Evolutionary conservation across 140 eudicot species (phyloP), one percentile per base, ranked within the genome.

Genomic region (Anethum foeniculum): DNA sequence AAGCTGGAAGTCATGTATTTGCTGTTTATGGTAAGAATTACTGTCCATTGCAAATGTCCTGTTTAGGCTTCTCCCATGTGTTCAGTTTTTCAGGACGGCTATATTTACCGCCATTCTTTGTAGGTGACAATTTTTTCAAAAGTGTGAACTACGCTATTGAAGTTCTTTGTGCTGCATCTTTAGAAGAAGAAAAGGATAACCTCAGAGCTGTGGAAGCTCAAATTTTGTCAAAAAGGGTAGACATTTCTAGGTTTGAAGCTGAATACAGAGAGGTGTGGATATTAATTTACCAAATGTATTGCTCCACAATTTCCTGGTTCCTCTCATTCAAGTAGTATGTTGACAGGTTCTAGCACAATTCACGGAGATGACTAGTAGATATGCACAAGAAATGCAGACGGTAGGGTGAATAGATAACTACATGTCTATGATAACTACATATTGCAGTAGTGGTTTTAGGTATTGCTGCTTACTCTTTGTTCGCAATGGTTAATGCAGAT

Each of bases 291-390:
- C 41, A 27, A 75, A 77, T 21, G 54, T 76, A 23, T 18, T 62
- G 44, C 52, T 46, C 36, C 16, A 51, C 34, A 69, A 36, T 56
- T 15, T 14, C 32, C 39, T 79, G 67, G 44, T 72, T 73, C 79
- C 68, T 32, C 80, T 82, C 78, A 46, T 78, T 76, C 49, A 47
- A 38, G 39, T 81, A 34, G 9, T 87, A 43, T 80, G 39, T 77
- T 44, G 60, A 58, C 86, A 95, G 99, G 99, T 95, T 76, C 93
- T 92, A 77, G 88, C 96, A 6, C 99, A 95, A 83, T 95, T 95
- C 82, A 95, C 99, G 4, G 99, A 92, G 87, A 92, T 95, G 97
- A 95, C 99, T 6, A 84, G 92, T 79, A 95, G 97, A 89, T 95
- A 92, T 78, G 90, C 97, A 28, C 96, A 89, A 84, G 99, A 95